Evolutionary conservation across 202 grass and related monocot species (phyloP), one percentile per base, ranked within the genome.

Genomic region (Hordeum pubiflorum): DNA sequence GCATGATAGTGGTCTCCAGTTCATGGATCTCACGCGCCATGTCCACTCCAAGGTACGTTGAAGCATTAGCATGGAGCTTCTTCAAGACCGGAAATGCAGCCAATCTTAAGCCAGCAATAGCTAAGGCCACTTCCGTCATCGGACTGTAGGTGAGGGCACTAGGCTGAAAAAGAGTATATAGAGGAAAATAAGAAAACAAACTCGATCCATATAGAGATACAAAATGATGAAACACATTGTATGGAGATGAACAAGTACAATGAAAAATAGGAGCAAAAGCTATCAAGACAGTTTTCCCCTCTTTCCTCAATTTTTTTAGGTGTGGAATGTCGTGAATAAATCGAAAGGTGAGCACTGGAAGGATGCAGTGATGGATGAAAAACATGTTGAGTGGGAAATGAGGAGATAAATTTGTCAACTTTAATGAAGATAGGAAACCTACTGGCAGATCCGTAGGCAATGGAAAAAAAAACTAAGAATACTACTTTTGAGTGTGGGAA

Each of bases 1-100:
- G 83, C 43, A 92, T 4, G 57, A 89, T 1, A 1, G 69, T 84
- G 22, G 6, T 76, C 79, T 89, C 80, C 21, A 89, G 39, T n/a
- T 91, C 41, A 26, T 77, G 63, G 48, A 89, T 52, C 38, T 85
- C 82, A 22, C 21, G 9, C 10, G 2, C n/a, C 20, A 69, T 69
- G 10, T 69, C 20, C 20, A 69, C 65, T 9, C 65, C 65, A 24
- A 69, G 65, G 11, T 14, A 41, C 0, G 6, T 3, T 12, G n/a
- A 69, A 24, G 4, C n/a, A 22, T 41, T 2, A 23, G 65, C 2
- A 0, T 14, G 0, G 4, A 41, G 65, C 10, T 69, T 69, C 34
- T 24, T 40, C 0, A 69, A 1, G 3, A 24, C 2, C 0, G 24
- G 24, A 0, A 1, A 26, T 26, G 24, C 24, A 1, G 1, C 24